phyloP scores from a whole-genome alignment of 2,329 filamentous ascomycete genomes.

The Trichoderma semiorbis region DNA sequence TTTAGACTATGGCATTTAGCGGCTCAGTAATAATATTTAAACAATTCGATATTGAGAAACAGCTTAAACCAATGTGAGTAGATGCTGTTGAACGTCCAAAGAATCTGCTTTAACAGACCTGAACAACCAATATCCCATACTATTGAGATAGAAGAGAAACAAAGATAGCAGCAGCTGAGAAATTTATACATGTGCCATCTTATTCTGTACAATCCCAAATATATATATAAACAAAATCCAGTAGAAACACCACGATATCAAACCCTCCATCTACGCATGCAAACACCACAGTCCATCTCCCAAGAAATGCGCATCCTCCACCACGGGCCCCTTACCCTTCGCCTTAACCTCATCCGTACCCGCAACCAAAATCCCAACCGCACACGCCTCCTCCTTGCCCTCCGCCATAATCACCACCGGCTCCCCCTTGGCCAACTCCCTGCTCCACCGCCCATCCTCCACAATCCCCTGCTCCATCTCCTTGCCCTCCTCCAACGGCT shows the following conservation, averaged over 20 bases:
- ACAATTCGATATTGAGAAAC: too few relatives aligned
- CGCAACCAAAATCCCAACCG: conserved; percentile 78
- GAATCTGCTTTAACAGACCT: neutral
- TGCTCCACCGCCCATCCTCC: conserved; percentile 54
- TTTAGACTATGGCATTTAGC: neutral
- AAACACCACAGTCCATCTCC: conserved; percentile 92
- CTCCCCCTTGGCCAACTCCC: conserved; percentile 73
- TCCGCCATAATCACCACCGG: conserved; percentile 88
- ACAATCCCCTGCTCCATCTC: conserved; percentile 44
- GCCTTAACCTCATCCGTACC: conserved; percentile 90
- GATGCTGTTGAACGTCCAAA: neutral
- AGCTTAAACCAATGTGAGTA: neutral
- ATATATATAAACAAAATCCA: neutral
- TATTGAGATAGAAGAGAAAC: neutral
- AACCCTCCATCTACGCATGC: conserved; percentile 35
- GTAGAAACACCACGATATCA: neutral
- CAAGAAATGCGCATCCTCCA: conserved; percentile 89
- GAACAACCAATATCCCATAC: neutral
- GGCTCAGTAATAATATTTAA: neutral
- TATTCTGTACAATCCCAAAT: neutral
- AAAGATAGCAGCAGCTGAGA: neutral
- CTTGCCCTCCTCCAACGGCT: conserved; percentile 35
- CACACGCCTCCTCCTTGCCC: conserved; percentile 87
- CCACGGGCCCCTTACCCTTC: conserved; percentile 89
- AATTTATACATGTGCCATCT: neutral